Evolutionary conservation across 768 basidiomycete species (phyloP), one percentile per base, ranked within the genome.

Genomic region (Royoungia palumana): DNA sequence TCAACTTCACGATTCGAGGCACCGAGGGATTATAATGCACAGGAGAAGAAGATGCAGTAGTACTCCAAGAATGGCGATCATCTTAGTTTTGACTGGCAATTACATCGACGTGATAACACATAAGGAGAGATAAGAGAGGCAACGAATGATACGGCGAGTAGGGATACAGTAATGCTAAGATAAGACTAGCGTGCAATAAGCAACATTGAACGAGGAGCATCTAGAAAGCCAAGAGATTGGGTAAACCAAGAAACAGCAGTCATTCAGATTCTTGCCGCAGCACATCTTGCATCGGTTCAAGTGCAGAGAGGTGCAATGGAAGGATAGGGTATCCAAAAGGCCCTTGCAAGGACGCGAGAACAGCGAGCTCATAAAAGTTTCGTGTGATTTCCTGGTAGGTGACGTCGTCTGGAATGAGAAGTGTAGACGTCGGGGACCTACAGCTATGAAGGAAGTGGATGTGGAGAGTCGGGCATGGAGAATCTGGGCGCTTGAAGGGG

Each of bases 21-120:
- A 9, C 81, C 84, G 16, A 88, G 82, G 66, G 79, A 79, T 7
- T 88, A 77, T 60, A 81, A 69, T 59, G 82, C 85, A 6, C 72
- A 74, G 42, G 87, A 88, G 63, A 89, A 75, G 74, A 91, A 91
- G 77, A 81, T 72, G 55, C 87, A 90, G 72, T 89, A 76, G 65
- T 49, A 47, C 37, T 44, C 40, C 51, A 55, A 58, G 49, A 60
- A 46, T 53, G 27, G 40, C 36, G 35, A 57, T 54, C 50, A 54
- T 52, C 53, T 52, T 50, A 27, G 44, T 34, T 49, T 59, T 37
- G 44, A 46, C 21, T 57, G 49, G 42, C 37, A n/a, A 62, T 37
- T 54, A 59, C 57, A 57, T 51, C 27, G 48, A 20, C n/a, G 46
- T 37, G 20, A 13, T 54, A 35, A 55, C 48, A 51, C 35, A 44